These are phyloP conservation scores for Ogataea allantospora DNA, from an alignment of 805 yeast species.

Conservation along the genomic window DNA sequence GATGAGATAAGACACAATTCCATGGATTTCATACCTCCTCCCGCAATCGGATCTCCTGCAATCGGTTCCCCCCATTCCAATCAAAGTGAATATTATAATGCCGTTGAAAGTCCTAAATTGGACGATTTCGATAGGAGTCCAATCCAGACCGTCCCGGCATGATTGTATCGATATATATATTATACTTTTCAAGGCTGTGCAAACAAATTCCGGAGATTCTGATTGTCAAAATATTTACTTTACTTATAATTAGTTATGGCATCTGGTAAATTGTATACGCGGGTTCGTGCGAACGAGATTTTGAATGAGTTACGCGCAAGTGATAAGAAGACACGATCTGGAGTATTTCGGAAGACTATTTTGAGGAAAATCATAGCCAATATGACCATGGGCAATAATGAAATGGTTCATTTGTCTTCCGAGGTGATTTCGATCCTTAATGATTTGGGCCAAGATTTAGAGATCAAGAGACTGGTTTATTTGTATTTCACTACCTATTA, in stretches of 20 bases:
- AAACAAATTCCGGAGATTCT: too few species aligned
- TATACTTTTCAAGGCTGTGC: not conserved
- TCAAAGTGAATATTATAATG: not conserved
- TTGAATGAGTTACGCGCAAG: slow-evolving; percentile 31
- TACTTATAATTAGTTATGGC: slow-evolving; percentile 26
- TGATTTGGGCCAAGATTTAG: slow-evolving; percentile 48
- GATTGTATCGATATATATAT: not conserved
- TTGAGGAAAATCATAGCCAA: slow-evolving; percentile 79
- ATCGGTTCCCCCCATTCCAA: not conserved
- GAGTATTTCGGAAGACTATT: slow-evolving; percentile 42
- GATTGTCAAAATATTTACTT: too few species aligned
- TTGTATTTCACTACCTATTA: slow-evolving; percentile 65
- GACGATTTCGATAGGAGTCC: slow-evolving; percentile 4
- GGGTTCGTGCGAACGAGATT: slow-evolving; percentile 32
- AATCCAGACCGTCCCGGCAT: slow-evolving; percentile 3
- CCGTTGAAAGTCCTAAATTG: slow-evolving; percentile 4
- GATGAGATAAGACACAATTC: slow-evolving; percentile 6
- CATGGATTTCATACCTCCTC: slow-evolving; percentile 7
- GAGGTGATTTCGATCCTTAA: slow-evolving; percentile 58
- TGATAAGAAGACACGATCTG: slow-evolving; percentile 39
- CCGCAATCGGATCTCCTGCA: not conserved
- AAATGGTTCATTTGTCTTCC: slow-evolving; percentile 63
- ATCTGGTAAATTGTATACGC: slow-evolving; percentile 28
- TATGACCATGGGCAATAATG: slow-evolving; percentile 77
- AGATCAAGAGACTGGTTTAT: slow-evolving; percentile 68